Percentiles rank a stretch among this genome's conserved stretches.
These are phyloP conservation scores for Diplogelasinospora grovesii DNA, from an alignment of 495 filamentous ascomycete genomes.

Conservation along the genomic window DNA sequence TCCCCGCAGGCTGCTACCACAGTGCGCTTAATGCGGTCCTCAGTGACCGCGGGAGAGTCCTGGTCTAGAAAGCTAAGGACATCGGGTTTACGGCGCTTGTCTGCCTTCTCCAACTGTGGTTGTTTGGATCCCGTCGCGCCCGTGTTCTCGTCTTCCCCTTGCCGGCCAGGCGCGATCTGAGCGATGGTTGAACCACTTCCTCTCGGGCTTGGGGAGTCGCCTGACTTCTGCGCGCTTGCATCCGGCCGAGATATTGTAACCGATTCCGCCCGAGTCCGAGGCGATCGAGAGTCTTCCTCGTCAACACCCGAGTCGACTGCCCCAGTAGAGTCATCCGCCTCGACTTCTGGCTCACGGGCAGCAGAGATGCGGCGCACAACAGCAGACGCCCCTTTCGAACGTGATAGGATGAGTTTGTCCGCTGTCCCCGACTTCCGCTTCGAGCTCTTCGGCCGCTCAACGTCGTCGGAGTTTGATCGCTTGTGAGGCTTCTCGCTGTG, in stretches of 20 bases:
- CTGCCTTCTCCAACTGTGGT: not conserved
- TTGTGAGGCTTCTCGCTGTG: not conserved
- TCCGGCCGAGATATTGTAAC: not conserved
- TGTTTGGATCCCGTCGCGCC: not conserved
- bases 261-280: not conserved
- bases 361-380: not conserved
- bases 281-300: not conserved
- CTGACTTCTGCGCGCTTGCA: not conserved
- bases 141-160: not conserved
- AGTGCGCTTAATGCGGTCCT: conserved; percentile 24
- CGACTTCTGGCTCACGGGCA: not conserved
- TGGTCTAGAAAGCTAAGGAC: conserved; percentile 28
- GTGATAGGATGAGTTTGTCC: not conserved
- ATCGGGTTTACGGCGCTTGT: conserved; percentile 12
- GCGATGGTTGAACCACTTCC: not conserved
- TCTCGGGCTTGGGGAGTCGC: not conserved
- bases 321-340: not conserved
- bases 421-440: not conserved
- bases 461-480: not conserved
- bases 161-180: not conserved
- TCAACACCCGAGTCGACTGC: conserved; percentile 1
- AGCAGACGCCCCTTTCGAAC: not conserved
- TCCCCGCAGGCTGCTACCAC: conserved; percentile 21
- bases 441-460: not conserved
- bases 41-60: conserved; percentile 24